Evolutionary conservation across 2,329 filamentous ascomycete genomes (phyloP).

Genomic region (Alternaria infectoria): DNA sequence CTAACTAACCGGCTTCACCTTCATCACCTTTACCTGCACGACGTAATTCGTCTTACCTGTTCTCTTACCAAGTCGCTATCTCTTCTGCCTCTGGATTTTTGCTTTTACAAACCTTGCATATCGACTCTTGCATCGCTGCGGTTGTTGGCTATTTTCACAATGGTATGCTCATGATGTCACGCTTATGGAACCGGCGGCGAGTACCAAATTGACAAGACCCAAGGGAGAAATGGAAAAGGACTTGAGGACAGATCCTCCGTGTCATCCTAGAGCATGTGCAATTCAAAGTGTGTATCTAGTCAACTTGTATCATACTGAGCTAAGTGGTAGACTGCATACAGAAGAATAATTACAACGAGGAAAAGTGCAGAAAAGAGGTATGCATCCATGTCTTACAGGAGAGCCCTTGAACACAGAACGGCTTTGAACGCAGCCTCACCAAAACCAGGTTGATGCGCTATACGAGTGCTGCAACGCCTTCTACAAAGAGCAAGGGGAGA

Average conservation of each 20-base stretch:
- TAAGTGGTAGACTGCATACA: slow-evolving; percentile 73
- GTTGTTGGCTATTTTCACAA: slow-evolving; percentile 23
- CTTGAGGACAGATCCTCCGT: slow-evolving; percentile 76
- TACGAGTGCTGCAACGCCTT: slow-evolving; percentile 94
- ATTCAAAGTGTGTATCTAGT: slow-evolving; percentile 73
- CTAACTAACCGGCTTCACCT: slow-evolving; percentile 24
- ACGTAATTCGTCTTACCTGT: slow-evolving; percentile 5
- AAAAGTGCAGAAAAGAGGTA: slow-evolving; percentile 72
- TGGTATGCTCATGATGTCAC: slow-evolving; percentile 43
- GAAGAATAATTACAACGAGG: slow-evolving; percentile 84
- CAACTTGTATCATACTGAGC: slow-evolving; percentile 4
- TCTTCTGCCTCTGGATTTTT: background rate
- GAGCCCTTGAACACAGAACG: background rate
- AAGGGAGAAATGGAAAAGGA: slow-evolving; percentile 69
- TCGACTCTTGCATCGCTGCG: background rate
- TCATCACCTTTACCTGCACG: slow-evolving; percentile 6
- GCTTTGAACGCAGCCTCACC: slow-evolving; percentile 5
- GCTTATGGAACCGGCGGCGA: background rate
- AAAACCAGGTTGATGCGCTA: slow-evolving; percentile 74
- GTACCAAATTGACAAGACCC: slow-evolving; percentile 10
- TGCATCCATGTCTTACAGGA: background rate
- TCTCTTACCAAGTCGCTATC: background rate
- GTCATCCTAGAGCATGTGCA: slow-evolving; percentile 86
- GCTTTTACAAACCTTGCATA: background rate
- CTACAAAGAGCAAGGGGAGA: slow-evolving; percentile 78